A percentile compares a stretch with the other conserved stretches of the same genome.
Conservation (phyloP, 805 yeast genomes). For the Pichia kluyveri region DNA sequence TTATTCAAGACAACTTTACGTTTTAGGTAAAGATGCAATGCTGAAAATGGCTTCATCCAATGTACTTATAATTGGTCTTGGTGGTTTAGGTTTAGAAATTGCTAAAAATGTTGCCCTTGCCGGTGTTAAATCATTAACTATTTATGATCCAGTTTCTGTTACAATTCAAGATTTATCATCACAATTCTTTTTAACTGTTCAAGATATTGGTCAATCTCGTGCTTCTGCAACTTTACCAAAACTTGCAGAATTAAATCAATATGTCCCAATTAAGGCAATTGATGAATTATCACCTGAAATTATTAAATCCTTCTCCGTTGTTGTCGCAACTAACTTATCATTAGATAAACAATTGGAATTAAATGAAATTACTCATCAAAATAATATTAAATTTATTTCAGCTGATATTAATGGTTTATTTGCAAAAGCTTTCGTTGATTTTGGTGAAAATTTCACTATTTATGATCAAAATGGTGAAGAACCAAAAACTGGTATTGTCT, state of each 20-base stretch:
- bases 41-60: conserved; percentile 89
- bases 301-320: conserved; percentile 58
- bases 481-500: conserved; percentile 75
- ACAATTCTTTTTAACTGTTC: conserved; percentile 71
- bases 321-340: conserved; percentile 72
- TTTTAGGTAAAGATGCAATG: conserved; percentile 97
- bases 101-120: conserved; percentile 96
- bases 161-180: conserved; percentile 68
- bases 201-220: conserved; percentile 70
- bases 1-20: conserved; percentile 94
- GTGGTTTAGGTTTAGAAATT: conserved; percentile 91
- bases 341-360: conserved; percentile 68
- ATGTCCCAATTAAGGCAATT: conserved; percentile 76
- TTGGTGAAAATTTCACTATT: conserved; percentile 74
- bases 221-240: conserved; percentile 61
- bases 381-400: conserved; percentile 69
- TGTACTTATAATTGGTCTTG: conserved; percentile 83
- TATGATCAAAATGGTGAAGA: conserved; percentile 91
- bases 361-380: conserved; percentile 64
- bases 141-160: conserved; percentile 74
- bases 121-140: conserved; percentile 85
- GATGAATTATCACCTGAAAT: conserved; percentile 44
- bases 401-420: conserved; percentile 83
- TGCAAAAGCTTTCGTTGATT: conserved; percentile 83
- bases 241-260: conserved; percentile 76